Conservation (phyloP, 345 rosid species). For the Eucalyptus paniculata region DNA sequence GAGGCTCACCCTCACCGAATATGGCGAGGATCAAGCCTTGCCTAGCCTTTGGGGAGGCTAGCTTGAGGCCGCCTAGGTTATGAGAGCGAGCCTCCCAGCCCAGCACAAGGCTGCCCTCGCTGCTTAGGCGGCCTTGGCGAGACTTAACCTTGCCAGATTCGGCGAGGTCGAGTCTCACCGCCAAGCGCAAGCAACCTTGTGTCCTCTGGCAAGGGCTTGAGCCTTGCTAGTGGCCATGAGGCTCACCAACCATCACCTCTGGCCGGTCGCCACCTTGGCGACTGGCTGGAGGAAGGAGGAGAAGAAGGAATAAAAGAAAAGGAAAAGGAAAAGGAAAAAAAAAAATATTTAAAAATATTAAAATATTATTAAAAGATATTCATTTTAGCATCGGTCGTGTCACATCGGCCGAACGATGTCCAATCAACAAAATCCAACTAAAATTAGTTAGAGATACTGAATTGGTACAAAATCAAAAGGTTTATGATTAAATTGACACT, state of each 20-base stretch:
- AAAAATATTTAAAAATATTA: no score
- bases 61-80: accelerated
- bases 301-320: no score
- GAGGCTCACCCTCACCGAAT: accelerated
- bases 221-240: accelerated
- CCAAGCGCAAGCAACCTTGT: accelerated
- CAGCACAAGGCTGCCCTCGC: accelerated
- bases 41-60: accelerated
- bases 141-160: no score
- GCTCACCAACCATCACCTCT: no score
- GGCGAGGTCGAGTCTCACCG: accelerated
- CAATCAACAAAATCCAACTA: accelerated
- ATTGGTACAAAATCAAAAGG: accelerated
- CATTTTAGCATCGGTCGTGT: accelerated
- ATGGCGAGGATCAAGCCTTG: no score
- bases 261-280: no score
- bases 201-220: accelerated
- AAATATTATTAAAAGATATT: no score
- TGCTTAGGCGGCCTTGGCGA: accelerated
- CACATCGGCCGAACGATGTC: accelerated
- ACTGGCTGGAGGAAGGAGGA: no score
- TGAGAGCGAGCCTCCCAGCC: no score
- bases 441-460: accelerated
- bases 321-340: accelerated
- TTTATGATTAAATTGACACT: accelerated